These are phyloP conservation scores for Tylopilus subfusipes DNA, from an alignment of 768 basidiomycete species.

Conservation along the genomic window DNA sequence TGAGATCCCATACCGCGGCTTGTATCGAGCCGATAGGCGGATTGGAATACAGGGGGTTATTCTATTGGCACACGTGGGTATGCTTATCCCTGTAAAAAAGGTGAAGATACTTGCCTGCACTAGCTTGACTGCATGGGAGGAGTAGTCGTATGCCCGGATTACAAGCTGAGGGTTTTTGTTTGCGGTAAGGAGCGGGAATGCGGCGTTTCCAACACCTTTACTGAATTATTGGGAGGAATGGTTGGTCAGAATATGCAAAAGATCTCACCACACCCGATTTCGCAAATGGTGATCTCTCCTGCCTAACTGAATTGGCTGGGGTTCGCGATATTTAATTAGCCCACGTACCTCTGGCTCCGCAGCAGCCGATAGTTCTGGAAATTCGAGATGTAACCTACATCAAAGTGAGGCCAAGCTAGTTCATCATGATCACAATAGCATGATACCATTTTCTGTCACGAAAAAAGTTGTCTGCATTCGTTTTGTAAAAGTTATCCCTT, in stretches of 20 bases:
- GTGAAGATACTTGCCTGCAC: constrained; percentile 61
- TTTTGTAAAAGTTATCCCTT: constrained; percentile 94
- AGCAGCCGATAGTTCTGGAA: constrained; percentile 78
- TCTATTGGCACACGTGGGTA: constrained; percentile 38
- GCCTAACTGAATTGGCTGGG: constrained; percentile 46
- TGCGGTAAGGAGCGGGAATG: constrained; percentile 80
- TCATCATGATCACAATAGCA: not conserved
- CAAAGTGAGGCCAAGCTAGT: not conserved
- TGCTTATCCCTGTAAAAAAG: not conserved
- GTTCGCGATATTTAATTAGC: not conserved
- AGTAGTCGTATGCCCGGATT: constrained; percentile 88
- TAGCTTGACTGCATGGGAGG: constrained; percentile 81
- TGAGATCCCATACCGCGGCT: constrained; percentile 89
- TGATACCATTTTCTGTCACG: constrained; percentile 83
- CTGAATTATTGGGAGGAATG: constrained; percentile 1
- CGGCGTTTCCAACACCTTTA: constrained; percentile 89
- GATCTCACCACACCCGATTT: constrained; percentile 83
- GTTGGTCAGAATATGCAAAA: not conserved
- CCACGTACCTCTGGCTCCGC: constrained; percentile 58
- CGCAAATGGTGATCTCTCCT: constrained; percentile 71
- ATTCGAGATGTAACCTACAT: constrained; percentile 85
- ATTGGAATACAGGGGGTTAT: constrained; percentile 63
- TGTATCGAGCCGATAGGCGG: constrained; percentile 69
- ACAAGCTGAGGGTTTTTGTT: constrained; percentile 78
- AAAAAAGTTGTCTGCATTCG: constrained; percentile 86